Evolutionary conservation across 176 grass and related monocot species (phyloP).

Genomic region (Musa beccarii): DNA sequence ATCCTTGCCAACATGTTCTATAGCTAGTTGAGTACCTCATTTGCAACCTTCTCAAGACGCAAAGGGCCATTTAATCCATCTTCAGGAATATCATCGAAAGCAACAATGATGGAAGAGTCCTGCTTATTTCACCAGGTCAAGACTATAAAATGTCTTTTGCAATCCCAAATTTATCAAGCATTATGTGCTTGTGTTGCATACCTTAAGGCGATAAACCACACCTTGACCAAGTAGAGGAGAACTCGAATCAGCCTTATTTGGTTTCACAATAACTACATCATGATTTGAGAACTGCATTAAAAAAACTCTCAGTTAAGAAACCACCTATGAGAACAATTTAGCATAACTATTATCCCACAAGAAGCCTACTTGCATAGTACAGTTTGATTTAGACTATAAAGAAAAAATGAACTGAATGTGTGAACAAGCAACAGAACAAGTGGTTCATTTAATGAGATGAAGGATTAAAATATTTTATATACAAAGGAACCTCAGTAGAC

Average conservation of each 20-base stretch:
- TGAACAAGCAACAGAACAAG: background rate
- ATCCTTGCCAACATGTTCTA: background rate
- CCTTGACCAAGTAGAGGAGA: slow-evolving; percentile 72
- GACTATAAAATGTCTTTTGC: background rate
- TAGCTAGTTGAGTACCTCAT: slow-evolving; percentile 55
- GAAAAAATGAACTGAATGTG: background rate
- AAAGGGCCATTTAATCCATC: slow-evolving; percentile 92
- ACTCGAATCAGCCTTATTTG: slow-evolving; percentile 73
- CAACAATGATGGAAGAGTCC: slow-evolving; percentile 85
- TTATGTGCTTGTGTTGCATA: slow-evolving; percentile 17
- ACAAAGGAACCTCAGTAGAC: too few relatives aligned
- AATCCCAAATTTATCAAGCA: background rate
- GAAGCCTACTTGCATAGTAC: background rate
- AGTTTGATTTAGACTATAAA: background rate
- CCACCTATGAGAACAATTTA: background rate
- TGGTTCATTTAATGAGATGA: background rate
- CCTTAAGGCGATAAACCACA: slow-evolving; percentile 95
- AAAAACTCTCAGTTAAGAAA: background rate
- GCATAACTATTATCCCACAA: background rate
- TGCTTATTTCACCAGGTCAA: slow-evolving; percentile 34
- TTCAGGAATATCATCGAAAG: slow-evolving; percentile 96
- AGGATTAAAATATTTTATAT: too few relatives aligned
- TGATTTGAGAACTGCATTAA: slow-evolving; percentile 58
- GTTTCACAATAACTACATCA: slow-evolving; percentile 88
- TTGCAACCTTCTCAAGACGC: slow-evolving; percentile 89